A percentile compares a stretch with the other conserved stretches of the same genome.
These are phyloP conservation scores for Bremia lactucae DNA, from an alignment of 352 stramenopile genomes.

Conservation along the genomic window DNA sequence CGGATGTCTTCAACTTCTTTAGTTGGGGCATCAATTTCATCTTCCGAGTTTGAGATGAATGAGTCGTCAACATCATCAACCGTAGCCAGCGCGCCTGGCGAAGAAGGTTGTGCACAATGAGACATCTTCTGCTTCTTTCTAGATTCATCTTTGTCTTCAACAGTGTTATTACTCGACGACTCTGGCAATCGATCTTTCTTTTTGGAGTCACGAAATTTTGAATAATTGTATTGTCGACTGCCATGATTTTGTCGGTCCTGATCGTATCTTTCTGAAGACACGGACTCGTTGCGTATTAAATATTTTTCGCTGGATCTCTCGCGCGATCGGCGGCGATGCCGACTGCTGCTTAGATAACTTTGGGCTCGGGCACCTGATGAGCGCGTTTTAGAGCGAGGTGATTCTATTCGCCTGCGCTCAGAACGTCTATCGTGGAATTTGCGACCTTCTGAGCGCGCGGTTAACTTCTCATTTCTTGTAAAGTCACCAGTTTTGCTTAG, in stretches of 20 bases:
- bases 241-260: constrained; percentile 5
- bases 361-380: constrained; percentile 17
- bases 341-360: constrained; percentile 12
- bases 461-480: constrained; percentile 12
- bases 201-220: background rate
- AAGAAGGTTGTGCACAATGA: constrained; percentile 4
- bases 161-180: constrained; percentile 6
- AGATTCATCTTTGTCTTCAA: constrained; percentile 3
- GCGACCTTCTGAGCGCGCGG: constrained; percentile 10
- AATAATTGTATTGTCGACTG: constrained; percentile 7
- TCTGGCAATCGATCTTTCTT: constrained; percentile 9
- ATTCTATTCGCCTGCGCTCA: constrained; percentile 16
- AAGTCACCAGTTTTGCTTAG: constrained; percentile 16
- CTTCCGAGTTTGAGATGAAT: constrained; percentile 48
- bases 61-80: constrained; percentile 26
- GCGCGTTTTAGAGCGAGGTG: constrained; percentile 23
- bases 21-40: constrained; percentile 20
- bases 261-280: constrained; percentile 4
- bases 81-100: constrained; percentile 9
- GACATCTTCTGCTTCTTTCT: constrained; percentile 21
- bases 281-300: constrained; percentile 3
- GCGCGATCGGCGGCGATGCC: constrained; percentile 10
- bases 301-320: constrained; percentile 19
- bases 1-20: constrained; percentile 38
- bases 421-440: constrained; percentile 9